Evolutionary conservation across 805 yeast genomes (phyloP), one percentile per base, ranked within the genome.

Genomic region (Scheffersomyces lignosus): DNA sequence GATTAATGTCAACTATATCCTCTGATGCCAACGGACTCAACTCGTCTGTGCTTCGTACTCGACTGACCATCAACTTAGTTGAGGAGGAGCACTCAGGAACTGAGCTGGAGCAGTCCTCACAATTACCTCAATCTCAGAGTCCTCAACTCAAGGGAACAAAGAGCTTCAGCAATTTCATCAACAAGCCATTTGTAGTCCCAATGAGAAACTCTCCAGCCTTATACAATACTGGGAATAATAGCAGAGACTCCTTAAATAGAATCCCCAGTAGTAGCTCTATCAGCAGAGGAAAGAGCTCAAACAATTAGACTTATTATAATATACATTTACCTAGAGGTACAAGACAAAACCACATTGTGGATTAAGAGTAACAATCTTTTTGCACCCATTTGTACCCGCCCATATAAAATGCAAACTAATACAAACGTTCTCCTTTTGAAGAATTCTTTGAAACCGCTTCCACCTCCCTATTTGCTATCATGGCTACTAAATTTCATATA

Each of bases 171-270:
- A 65, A 57, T 29, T 64, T 66, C 40, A 40, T 67, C 40, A 64
- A 53, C 52, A 63, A 60, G 42, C 74, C 73, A 3, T 68, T 68
- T 38, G 42, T 49, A 4, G 48, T 53, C 1, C 70, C 67, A 3
- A 60, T 56, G 40, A 49, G 56, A 29, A 43, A 27, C 18, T 47
- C 48, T 7, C 35, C 44, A 3, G 31, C 39, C 10, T 27, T 34
- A 13, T 40, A 42, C 17, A 30, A 32, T 13, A 29, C 37, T 15
- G 48, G 44, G 27, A 44, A 46, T 28, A 38, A 22, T 17, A 60
- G 66, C 37, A 37, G 57, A 38, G 67, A 61, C 18, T 48, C 57
- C 5, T 44, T 61, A 27, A 47, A 43, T 14, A 48, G 58, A 38
- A 40, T 45, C 26, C 35, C 39, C 2, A 54, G 60, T 40, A 45